phyloP scores from a whole-genome alignment of 2,329 filamentous ascomycete genomes.

The Calonectria leucothoes region DNA sequence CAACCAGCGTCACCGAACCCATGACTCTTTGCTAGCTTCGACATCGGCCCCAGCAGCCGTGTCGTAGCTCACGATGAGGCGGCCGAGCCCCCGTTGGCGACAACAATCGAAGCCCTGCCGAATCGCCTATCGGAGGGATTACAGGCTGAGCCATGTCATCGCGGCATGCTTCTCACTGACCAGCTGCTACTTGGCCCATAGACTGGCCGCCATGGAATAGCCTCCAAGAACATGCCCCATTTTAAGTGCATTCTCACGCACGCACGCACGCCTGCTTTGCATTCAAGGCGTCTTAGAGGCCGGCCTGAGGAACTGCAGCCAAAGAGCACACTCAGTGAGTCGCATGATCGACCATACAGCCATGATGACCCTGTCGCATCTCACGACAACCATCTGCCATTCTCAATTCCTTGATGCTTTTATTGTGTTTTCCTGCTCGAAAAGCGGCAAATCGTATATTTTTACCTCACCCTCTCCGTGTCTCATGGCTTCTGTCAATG shows the following conservation, averaged over 20 bases:
- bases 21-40: conserved; percentile 14
- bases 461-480: not conserved
- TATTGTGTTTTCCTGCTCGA: not conserved
- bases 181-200: not conserved
- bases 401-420: not conserved
- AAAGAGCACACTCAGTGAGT: conserved; percentile 6
- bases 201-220: conserved; percentile 21
- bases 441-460: not conserved
- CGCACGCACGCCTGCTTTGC: conserved; percentile 24
- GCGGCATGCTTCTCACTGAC: conserved; percentile 16
- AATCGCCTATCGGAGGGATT: conserved; percentile 3
- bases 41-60: conserved; percentile 4
- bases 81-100: conserved; percentile 17
- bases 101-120: conserved; percentile 1
- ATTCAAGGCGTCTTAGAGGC: conserved; percentile 17
- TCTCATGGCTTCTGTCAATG: not conserved
- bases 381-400: conserved; percentile 11
- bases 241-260: conserved; percentile 9
- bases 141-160: conserved; percentile 20
- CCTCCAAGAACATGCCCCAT: conserved; percentile 7
- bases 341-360: conserved; percentile 17
- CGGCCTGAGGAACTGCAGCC: conserved; percentile 9
- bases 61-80: conserved; percentile 27
- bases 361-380: conserved; percentile 16
- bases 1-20: conserved; percentile 16